Conservation (phyloP, 768 basidiomycete species). For the Lenzites betulinus region DNA sequence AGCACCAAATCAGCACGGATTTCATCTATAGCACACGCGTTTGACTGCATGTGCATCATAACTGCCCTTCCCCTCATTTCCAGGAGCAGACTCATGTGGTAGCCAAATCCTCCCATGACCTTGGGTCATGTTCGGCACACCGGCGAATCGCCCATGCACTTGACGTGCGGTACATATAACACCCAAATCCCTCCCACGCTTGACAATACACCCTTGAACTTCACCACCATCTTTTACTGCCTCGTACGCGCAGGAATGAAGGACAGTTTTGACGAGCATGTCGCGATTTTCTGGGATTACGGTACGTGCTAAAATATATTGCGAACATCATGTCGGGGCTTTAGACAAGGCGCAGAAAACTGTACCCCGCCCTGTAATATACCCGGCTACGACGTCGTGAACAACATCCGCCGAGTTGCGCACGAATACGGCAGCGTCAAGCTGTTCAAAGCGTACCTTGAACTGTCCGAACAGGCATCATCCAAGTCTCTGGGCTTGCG, state of each 20-base stretch:
- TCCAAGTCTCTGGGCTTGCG: conserved; percentile 39
- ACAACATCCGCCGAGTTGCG: conserved; percentile 48
- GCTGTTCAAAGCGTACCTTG: conserved; percentile 58
- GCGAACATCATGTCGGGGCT: too few relatives aligned
- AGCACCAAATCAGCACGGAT: too few relatives aligned
- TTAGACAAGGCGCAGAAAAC: conserved; percentile 35
- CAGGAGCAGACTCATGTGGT: too few relatives aligned
- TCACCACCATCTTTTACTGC: not conserved
- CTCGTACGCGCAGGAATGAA: not conserved
- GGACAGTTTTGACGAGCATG: conserved; percentile 21
- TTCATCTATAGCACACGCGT: too few relatives aligned
- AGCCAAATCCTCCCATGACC: not conserved
- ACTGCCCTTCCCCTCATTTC: too few relatives aligned
- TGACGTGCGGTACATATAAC: conserved; percentile 14
- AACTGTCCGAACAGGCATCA: conserved; percentile 44
- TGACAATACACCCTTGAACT: not conserved
- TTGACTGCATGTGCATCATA: too few relatives aligned
- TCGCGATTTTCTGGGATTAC: conserved; percentile 48
- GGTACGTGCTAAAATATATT: too few relatives aligned
- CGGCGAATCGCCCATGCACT: conserved; percentile 17
- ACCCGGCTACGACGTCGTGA: conserved; percentile 48
- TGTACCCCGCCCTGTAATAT: conserved; percentile 38
- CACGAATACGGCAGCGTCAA: conserved; percentile 50
- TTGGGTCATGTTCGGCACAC: conserved; percentile 1
- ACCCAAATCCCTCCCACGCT: not conserved